Evolutionary conservation across 2,329 filamentous ascomycete genomes (phyloP).

Genomic region (Sarocladium oryzae): DNA sequence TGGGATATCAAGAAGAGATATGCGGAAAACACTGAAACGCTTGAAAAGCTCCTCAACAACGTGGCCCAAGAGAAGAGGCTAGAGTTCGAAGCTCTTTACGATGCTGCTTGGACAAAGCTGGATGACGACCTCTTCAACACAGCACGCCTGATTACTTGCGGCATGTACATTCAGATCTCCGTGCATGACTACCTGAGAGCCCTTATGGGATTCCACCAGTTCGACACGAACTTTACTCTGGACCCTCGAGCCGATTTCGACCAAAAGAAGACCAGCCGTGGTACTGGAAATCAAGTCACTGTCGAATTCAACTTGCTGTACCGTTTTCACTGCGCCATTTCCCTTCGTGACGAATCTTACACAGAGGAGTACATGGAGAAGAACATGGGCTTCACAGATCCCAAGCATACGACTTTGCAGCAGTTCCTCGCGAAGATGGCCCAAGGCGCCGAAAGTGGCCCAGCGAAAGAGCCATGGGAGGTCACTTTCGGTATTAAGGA

Average conservation of each 20-base stretch:
- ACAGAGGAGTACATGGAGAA: slow-evolving; percentile 38
- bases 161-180: slow-evolving; percentile 51
- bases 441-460: too few species aligned
- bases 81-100: background rate
- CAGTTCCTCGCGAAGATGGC: slow-evolving; percentile 32
- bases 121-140: slow-evolving; percentile 52
- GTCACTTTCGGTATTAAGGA: slow-evolving; percentile 17
- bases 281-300: slow-evolving; percentile 59
- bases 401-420: background rate
- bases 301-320: slow-evolving; percentile 65
- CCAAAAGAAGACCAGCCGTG: slow-evolving; percentile 41
- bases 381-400: background rate
- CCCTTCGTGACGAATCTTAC: slow-evolving; percentile 55
- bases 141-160: slow-evolving; percentile 45
- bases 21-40: too few species aligned
- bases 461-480: slow-evolving; percentile 3
- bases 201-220: slow-evolving; percentile 53
- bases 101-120: slow-evolving; percentile 26
- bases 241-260: slow-evolving; percentile 54
- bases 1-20: background rate
- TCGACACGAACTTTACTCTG: slow-evolving; percentile 53
- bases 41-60: background rate
- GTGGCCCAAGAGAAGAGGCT: background rate
- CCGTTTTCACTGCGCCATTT: slow-evolving; percentile 57
- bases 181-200: slow-evolving; percentile 55